Evolutionary conservation across 805 yeast species (phyloP).

Genomic region (Saccharomycopsis amapae): DNA sequence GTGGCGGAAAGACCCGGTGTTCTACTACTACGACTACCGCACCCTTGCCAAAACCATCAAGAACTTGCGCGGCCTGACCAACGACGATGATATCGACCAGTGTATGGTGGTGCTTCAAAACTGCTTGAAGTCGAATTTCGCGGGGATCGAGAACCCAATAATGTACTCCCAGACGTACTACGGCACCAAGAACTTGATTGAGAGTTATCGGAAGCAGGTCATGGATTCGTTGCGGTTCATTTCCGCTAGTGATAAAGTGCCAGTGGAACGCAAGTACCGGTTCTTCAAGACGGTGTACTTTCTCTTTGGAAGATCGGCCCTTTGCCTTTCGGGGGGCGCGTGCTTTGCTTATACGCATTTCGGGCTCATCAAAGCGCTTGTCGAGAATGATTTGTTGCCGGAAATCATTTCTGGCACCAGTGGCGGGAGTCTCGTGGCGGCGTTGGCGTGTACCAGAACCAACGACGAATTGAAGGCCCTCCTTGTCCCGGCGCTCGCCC

Average conservation of each 20-base stretch:
- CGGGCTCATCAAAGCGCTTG: constrained; percentile 64
- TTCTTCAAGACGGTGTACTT: constrained; percentile 53
- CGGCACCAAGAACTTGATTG: constrained; percentile 62
- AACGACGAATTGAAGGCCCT: constrained; percentile 54
- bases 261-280: constrained; percentile 36
- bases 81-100: constrained; percentile 33
- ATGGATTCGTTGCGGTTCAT: constrained; percentile 40
- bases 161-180: constrained; percentile 68
- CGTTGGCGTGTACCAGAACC: constrained; percentile 61
- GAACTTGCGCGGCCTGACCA: constrained; percentile 34
- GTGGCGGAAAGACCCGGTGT: constrained; percentile 57
- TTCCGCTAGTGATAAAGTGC: constrained; percentile 32
- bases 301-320: constrained; percentile 65
- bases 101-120: constrained; percentile 52
- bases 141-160: constrained; percentile 67
- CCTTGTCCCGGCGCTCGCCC: constrained; percentile 54
- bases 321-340: constrained; percentile 75
- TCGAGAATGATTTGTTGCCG: constrained; percentile 63
- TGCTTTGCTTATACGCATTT: constrained; percentile 71
- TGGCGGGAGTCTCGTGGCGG: constrained; percentile 76
- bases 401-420: constrained; percentile 69
- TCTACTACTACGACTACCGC: constrained; percentile 61
- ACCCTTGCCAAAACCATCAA: constrained; percentile 44
- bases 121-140: constrained; percentile 66
- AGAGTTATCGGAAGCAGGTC: constrained; percentile 47